Evolutionary conservation across 1,284 basidiomycete genomes (phyloP).

Genomic region (Somion occarium): DNA sequence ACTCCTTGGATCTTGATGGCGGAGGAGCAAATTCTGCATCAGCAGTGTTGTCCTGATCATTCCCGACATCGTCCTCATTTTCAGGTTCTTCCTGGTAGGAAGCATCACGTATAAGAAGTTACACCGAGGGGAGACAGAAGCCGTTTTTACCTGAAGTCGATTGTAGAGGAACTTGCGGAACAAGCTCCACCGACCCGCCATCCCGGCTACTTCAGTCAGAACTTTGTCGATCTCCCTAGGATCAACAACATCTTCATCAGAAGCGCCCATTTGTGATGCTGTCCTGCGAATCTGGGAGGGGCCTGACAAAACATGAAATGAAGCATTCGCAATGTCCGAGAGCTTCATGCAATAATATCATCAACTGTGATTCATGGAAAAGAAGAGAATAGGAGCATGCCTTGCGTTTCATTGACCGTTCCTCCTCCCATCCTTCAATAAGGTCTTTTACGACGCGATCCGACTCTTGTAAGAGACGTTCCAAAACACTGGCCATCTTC

Average conservation of each 20-base stretch:
- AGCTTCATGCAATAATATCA: slow-evolving; percentile 20
- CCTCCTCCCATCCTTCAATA: slow-evolving; percentile 87
- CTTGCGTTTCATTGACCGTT: slow-evolving; percentile 71
- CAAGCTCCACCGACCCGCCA: slow-evolving; percentile 89
- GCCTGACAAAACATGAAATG: slow-evolving; percentile 13
- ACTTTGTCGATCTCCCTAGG: slow-evolving; percentile 88
- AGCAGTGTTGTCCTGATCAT: slow-evolving; percentile 10
- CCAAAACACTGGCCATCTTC: slow-evolving; percentile 81
- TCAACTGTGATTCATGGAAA: background rate
- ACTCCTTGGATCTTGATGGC: background rate
- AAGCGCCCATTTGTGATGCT: slow-evolving; percentile 25
- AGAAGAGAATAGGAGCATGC: slow-evolving; percentile 29
- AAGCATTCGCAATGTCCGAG: slow-evolving; percentile 21
- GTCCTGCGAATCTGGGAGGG: slow-evolving; percentile 35
- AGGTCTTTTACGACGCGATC: slow-evolving; percentile 79
- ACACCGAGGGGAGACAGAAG: background rate
- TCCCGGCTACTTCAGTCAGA: slow-evolving; percentile 81
- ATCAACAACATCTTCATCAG: slow-evolving; percentile 72
- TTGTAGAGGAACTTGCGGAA: slow-evolving; percentile 86
- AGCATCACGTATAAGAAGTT: background rate
- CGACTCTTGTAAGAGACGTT: slow-evolving; percentile 78
- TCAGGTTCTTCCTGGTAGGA: slow-evolving; percentile 15
- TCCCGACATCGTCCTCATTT: slow-evolving; percentile 12
- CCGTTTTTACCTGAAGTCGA: slow-evolving; percentile 48
- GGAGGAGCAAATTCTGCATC: background rate